Percentiles rank a stretch among this genome's conserved stretches.
These are phyloP conservation scores for Albugo candida DNA, from an alignment of 352 stramenopile species.

Conservation along the genomic window DNA sequence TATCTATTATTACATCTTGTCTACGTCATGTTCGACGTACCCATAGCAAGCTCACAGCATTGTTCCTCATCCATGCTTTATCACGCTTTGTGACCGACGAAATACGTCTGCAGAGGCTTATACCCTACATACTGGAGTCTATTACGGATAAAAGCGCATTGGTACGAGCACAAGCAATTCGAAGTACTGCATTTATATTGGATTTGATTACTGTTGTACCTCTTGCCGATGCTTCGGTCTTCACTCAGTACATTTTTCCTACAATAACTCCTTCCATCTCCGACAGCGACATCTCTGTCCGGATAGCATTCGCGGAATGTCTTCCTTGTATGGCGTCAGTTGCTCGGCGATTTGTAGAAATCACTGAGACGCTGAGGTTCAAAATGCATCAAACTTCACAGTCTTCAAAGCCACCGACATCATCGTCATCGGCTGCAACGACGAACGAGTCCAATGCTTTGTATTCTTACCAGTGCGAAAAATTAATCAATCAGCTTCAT, in stretches of 20 bases:
- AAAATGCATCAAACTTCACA: conserved; percentile 7
- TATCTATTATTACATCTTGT: conserved; percentile 70
- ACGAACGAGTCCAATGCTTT: conserved; percentile 3
- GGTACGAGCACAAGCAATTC: conserved; percentile 81
- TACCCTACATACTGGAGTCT: conserved; percentile 85
- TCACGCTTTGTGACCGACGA: conserved; percentile 82
- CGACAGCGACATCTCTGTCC: conserved; percentile 85
- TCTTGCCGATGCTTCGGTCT: conserved; percentile 89
- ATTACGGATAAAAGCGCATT: conserved; percentile 82
- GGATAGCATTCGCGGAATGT: conserved; percentile 88
- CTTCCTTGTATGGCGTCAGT: conserved; percentile 85
- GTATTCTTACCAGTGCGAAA: conserved; percentile 60
- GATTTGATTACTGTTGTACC: conserved; percentile 82
- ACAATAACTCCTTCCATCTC: conserved; percentile 73
- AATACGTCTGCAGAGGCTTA: conserved; percentile 84
- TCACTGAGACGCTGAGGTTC: conserved; percentile 76
- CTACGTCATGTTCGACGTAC: conserved; percentile 64
- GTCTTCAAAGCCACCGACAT: conserved; percentile 14
- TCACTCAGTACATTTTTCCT: conserved; percentile 93
- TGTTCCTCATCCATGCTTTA: conserved; percentile 84
- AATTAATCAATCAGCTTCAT: conserved; percentile 80
- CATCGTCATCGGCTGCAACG: conserved; percentile 7
- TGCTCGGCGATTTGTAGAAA: conserved; percentile 85
- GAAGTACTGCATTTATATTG: conserved; percentile 80
- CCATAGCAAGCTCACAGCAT: conserved; percentile 72